Base-by-base conservation (phyloP, 257 asterid species). In the Solanum chiquidenum region DNA sequence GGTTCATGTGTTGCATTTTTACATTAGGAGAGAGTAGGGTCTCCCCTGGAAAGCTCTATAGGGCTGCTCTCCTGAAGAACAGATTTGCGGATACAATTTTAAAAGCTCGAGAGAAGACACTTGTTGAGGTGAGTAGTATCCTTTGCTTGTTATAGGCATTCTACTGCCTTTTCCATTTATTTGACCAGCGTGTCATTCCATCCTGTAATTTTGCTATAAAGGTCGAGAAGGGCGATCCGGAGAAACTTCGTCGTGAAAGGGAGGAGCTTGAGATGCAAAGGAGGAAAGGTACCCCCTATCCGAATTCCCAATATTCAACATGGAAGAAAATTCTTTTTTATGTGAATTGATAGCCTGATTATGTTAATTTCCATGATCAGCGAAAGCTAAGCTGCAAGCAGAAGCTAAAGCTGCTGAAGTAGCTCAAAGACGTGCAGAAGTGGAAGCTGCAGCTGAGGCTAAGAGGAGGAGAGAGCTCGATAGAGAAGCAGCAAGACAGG, bases 351-450 rank as follows among this genome's bases (percentile, higher is more conserved):
- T 34, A 79, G 52, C 25, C 58, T 49, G 38, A 49, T 82, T 29
- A 82, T 18, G 29, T 82, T 82, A 20, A 49, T 31, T 49, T 82
- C 69, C 31, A 49, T 83, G 72, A 89, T 52, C 97, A 96, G 98
- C 95, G 91, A 96, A 91, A 91, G 98, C 98, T 86, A 91, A 97
- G 91, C 86, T 95, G 90, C 98, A 93, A 88, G 98, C 96, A 86
- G 98, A 96, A 91, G 98, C 98, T 10, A 94, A 88, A 94, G 98
- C 98, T 87, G 99, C 99, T 46, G 99, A 96, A 92, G 98, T 93
- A 86, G 98, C 98, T 87, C 92, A 92, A 90, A 93, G 88, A 89
- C 93, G 69, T 74, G 98, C 95, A 35, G 98, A 94, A 91, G 98
- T 90, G 68, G 98, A 92, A 88, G 99, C 98, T 40, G 98, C 94